These are phyloP conservation scores for Paecilomyces fulvus DNA, from an alignment of 2,329 filamentous ascomycete genomes.

Conservation along the genomic window DNA sequence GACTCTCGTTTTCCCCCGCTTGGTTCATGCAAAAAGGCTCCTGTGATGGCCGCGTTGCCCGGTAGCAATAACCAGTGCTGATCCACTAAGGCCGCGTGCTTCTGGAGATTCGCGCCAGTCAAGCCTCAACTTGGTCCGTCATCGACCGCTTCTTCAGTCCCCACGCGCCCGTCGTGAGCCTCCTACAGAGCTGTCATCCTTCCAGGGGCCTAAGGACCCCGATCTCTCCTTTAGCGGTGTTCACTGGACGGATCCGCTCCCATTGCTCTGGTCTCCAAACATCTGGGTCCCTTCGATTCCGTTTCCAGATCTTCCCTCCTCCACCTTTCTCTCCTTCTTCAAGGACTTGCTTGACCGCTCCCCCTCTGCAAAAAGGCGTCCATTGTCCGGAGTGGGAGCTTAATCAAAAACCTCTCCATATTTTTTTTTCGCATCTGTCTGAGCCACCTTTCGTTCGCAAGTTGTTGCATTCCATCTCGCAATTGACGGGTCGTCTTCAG, in stretches of 20 bases:
- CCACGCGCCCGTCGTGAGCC: constrained; percentile 18
- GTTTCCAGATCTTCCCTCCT: constrained; percentile 18
- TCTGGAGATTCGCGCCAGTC: constrained; percentile 10
- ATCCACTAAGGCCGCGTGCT: neutral
- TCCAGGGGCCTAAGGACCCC: constrained; percentile 10
- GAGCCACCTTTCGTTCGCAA: neutral
- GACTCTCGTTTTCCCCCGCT: neutral
- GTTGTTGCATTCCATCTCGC: neutral
- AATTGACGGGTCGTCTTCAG: neutral
- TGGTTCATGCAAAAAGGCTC: neutral
- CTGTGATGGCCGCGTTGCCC: neutral
- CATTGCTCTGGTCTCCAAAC: constrained; percentile 24
- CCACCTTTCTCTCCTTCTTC: constrained; percentile 8
- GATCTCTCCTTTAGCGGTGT: constrained; percentile 20
- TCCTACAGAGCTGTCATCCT: constrained; percentile 10
- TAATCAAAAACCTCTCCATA: neutral
- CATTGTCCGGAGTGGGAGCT: neutral
- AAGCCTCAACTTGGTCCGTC: constrained; percentile 9
- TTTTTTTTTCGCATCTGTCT: neutral
- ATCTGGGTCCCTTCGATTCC: constrained; percentile 19
- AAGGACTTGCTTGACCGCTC: constrained; percentile 18
- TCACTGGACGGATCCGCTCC: constrained; percentile 29
- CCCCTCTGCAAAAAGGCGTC: constrained; percentile 6
- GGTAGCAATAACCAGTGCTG: neutral
- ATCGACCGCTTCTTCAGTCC: constrained; percentile 19